phyloP scores from a whole-genome alignment of 169 alveolate genomes.

The Blepharisma undulans region DNA sequence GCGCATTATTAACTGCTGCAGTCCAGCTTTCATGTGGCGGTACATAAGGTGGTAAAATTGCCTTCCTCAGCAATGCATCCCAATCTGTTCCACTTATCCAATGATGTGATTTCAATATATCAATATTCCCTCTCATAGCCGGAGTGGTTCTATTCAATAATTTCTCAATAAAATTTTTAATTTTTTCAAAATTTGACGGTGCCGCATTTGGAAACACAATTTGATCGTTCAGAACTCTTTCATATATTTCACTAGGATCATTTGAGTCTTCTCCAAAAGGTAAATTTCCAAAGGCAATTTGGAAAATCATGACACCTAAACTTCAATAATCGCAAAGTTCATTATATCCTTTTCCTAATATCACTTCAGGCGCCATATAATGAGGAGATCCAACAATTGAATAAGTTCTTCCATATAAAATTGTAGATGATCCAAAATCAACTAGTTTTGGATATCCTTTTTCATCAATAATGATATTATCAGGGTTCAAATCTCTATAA shows the following conservation, averaged over 20 bases:
- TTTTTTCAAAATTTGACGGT: slow-evolving; percentile 14
- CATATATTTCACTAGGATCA: slow-evolving; percentile 49
- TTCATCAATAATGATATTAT: slow-evolving; percentile 66
- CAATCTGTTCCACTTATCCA: neutral
- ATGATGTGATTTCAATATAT: neutral
- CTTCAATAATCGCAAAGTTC: slow-evolving; percentile 53
- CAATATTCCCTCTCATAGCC: neutral
- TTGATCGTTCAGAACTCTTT: slow-evolving; percentile 42
- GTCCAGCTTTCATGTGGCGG: neutral
- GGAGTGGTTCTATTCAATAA: slow-evolving; percentile 45
- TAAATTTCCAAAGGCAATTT: slow-evolving; percentile 51
- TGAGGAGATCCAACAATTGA: slow-evolving; percentile 58
- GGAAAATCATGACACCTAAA: slow-evolving; percentile 55
- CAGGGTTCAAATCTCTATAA: slow-evolving; percentile 75
- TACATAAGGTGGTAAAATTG: neutral
- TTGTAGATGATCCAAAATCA: slow-evolving; percentile 71
- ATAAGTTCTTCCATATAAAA: slow-evolving; percentile 45
- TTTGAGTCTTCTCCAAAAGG: slow-evolving; percentile 58
- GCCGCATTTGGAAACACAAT: neutral
- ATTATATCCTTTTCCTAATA: slow-evolving; percentile 56
- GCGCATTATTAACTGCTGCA: neutral
- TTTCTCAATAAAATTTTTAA: slow-evolving; percentile 44
- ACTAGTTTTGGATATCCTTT: slow-evolving; percentile 64
- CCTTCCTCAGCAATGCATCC: neutral
- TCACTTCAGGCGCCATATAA: slow-evolving; percentile 68